A percentile compares a stretch with the other conserved stretches of the same genome.
Conservation (phyloP, 73 alveolate genomes). For the Blepharisma japonicum region DNA sequence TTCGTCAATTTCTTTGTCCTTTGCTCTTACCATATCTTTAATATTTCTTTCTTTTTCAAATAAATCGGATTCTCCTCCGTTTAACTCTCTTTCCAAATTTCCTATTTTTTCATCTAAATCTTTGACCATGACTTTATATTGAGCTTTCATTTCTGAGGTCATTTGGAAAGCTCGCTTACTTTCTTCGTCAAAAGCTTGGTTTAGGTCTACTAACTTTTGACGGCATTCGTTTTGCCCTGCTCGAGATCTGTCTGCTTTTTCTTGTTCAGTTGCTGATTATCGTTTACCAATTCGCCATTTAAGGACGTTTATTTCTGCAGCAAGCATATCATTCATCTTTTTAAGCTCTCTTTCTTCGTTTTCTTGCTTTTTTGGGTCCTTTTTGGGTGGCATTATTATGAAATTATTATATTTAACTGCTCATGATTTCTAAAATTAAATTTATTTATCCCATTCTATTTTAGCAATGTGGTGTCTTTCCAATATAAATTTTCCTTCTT, state of each 20-base stretch:
- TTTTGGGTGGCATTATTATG: not conserved
- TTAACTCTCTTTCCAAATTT: not conserved
- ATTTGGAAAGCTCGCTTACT: not conserved
- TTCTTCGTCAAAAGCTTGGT: not conserved
- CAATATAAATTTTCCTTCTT: constrained; percentile 78
- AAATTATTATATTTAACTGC: too few relatives aligned
- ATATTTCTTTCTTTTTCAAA: not conserved
- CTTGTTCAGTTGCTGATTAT: not conserved
- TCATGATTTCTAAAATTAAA: too few relatives aligned
- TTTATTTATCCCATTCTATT: constrained; percentile 6
- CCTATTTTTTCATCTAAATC: not conserved
- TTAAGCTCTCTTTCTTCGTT: not conserved
- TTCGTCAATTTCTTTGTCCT: not conserved
- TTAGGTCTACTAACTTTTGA: not conserved
- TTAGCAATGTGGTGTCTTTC: constrained; percentile 71
- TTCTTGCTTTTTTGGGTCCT: not conserved
- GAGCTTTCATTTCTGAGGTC: constrained; percentile 2
- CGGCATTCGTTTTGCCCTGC: constrained; percentile 15
- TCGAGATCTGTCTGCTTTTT: not conserved
- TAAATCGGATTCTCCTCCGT: not conserved
- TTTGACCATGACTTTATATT: not conserved
- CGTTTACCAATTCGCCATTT: not conserved
- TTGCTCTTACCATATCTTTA: not conserved
- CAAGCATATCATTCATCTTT: not conserved
- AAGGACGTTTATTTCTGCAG: not conserved